Evolutionary conservation across 345 rosid genomes (phyloP), one percentile per base, ranked within the genome.

Genomic region (Raphanus raphanistrum): DNA sequence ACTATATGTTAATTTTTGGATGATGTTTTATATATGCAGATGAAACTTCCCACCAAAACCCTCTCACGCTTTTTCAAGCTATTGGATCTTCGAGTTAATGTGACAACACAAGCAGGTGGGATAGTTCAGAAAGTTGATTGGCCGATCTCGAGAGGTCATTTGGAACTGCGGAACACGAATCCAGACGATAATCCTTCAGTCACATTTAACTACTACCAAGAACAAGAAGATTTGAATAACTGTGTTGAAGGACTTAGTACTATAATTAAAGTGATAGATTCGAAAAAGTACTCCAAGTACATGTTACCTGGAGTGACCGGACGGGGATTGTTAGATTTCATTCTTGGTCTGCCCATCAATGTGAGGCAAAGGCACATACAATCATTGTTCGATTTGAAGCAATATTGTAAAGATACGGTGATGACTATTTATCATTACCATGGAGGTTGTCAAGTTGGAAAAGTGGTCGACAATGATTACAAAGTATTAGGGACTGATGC

Each of bases 401-500:
- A 88, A 43, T 90, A 78, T 29, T 88, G 92, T 73, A 81, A 17
- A 6, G 88, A 86, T 80, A 86, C 90, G 0, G 92, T 86, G 25
- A 81, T 75, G 85, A 90, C 92, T 2, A 80, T 88, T 11, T 90
- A 90, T 88, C 95, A 87, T 66, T 90, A 90, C 61, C 90, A 87
- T 63, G 91, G 91, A 35, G 95, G 95, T 29, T 90, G 95, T 48
- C 89, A 82, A 75, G 87, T 86, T 10, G 86, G 86, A 2, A 81
- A 68, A 41, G 92, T 88, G 41, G 84, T 88, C 1, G 90, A 90
- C 72, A 76, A 8, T 10, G 78, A 88, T 71, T 87, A 82, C 63
- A 85, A 60, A 70, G 95, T 88, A 10, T 13, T 78, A 57, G 91
- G 95, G 13, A 80, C 86, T 28, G 88, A 86, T 70, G 80, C 54